Evolutionary conservation across 306 rosid species (phyloP), one percentile per base, ranked within the genome.

Genomic region (Alnus rubra): DNA sequence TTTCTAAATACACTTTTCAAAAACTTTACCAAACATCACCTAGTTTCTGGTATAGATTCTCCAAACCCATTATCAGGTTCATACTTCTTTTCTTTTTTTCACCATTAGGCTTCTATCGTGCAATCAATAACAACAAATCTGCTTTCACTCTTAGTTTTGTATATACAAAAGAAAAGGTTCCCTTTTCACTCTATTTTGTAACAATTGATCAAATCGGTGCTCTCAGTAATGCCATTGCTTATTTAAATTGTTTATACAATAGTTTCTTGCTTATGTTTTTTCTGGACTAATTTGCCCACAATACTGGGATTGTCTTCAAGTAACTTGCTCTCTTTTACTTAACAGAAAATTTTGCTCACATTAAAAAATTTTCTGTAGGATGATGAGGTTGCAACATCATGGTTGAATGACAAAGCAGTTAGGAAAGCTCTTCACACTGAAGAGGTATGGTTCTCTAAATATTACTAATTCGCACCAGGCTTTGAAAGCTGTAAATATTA

Each of bases 401-500:
- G 98, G 98, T 83, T 95, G 92, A 95, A 95, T 82, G 64, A 92
- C 62, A 84, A 79, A 44, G 80, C 70, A 54, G 95, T 92, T 54
- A 89, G 97, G 88, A 88, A 87, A 76, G 95, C 94, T 80, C 81
- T 94, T 79, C 97, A 94, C 77, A 78, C 89, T 10, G 89, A 58
- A 83, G 70, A 80, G 85, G 98, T 95, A 80, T 82, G 83, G 33
- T 68, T 73, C 74, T 60, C 68, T 16, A 74, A 53, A 28, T 58
- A 82, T 52, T 5, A 45, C 4, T 31, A 37, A 42, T 65, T 63
- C 69, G 63, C 52, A 65, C 28, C 2, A 70, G 48, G 14, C 45
- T 18, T 37, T 16, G 53, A 67, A 78, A 75, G 31, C 50, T 37
- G 31, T 54, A 52, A 71, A 4, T 50, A 76, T 63, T 71, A 59